These are phyloP conservation scores for Dalechampia spathulata DNA, from an alignment of 441 rosid species.

Conservation along the genomic window DNA sequence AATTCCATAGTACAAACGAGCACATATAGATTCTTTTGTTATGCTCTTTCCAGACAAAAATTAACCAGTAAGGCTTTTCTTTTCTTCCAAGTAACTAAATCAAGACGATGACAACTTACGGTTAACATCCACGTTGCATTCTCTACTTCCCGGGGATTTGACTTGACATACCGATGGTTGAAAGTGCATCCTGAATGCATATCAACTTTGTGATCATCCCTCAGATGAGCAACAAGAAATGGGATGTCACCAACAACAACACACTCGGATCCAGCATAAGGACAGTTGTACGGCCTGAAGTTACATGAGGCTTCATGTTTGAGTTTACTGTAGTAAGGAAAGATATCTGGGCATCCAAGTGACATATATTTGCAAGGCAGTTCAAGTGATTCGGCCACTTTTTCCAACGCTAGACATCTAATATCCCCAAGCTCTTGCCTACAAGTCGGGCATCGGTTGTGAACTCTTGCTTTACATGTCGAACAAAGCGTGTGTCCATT, in stretches of 20 bases:
- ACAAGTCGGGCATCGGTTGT: constrained; percentile 93
- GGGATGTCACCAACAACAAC: constrained; percentile 76
- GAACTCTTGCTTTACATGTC: constrained; percentile 83
- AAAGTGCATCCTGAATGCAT: constrained; percentile 97
- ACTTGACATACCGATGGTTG: constrained; percentile 94
- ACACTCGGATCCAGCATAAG: constrained; percentile 94
- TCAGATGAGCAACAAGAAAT: constrained; percentile 75
- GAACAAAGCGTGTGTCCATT: constrained; percentile 97
- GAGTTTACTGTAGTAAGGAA: constrained; percentile 94
- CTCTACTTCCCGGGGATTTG: constrained; percentile 97
- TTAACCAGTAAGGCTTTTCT: too few relatives aligned
- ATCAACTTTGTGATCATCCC: constrained; percentile 97
- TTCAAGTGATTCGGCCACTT: constrained; percentile 92
- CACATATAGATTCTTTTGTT: too few relatives aligned
- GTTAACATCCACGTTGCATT: constrained; percentile 99
- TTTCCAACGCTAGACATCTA: constrained; percentile 88
- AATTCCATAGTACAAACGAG: too few relatives aligned
- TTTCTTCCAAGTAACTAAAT: neutral
- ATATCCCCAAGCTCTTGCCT: constrained; percentile 98
- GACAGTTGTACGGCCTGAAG: constrained; percentile 92
- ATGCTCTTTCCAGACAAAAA: too few relatives aligned
- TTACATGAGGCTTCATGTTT: constrained; percentile 78
- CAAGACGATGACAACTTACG: constrained; percentile 37
- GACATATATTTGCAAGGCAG: constrained; percentile 78
- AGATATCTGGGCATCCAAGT: constrained; percentile 86